Conservation (phyloP, 352 stramenopile species). For the Globisporangium radiosum region DNA sequence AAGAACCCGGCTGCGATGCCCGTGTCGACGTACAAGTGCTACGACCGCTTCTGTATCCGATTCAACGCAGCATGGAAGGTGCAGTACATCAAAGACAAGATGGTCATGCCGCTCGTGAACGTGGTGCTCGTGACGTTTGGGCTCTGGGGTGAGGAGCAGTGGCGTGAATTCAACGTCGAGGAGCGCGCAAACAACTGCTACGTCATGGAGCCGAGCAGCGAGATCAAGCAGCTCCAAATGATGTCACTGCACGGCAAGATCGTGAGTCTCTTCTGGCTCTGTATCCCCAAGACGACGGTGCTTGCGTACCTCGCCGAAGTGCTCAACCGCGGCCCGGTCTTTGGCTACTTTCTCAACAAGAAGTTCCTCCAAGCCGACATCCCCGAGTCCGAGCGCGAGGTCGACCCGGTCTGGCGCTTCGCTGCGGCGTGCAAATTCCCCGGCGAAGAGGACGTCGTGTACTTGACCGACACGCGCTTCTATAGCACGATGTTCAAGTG, state of each 20-base stretch:
- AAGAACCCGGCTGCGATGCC: slow-evolving; percentile 19
- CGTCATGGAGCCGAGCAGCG: slow-evolving; percentile 43
- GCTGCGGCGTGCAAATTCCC: slow-evolving; percentile 20
- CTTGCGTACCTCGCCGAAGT: slow-evolving; percentile 47
- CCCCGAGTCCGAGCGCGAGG: slow-evolving; percentile 44
- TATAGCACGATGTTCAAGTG: slow-evolving; percentile 44
- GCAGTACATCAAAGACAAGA: slow-evolving; percentile 54
- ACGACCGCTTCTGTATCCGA: slow-evolving; percentile 39
- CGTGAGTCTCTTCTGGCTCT: slow-evolving; percentile 54
- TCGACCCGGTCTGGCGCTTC: slow-evolving; percentile 44
- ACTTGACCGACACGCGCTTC: slow-evolving; percentile 45
- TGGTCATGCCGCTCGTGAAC: slow-evolving; percentile 44
- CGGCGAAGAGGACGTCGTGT: slow-evolving; percentile 43
- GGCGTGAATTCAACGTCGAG: slow-evolving; percentile 49
- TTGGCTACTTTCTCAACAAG: slow-evolving; percentile 57
- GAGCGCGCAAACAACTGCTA: slow-evolving; percentile 51
- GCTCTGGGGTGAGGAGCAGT: slow-evolving; percentile 39
- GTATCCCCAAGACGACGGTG: slow-evolving; percentile 37
- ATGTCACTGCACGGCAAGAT: slow-evolving; percentile 65
- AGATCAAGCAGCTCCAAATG: slow-evolving; percentile 66
- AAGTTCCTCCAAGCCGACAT: slow-evolving; percentile 57
- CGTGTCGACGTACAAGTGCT: slow-evolving; percentile 18
- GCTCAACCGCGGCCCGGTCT: slow-evolving; percentile 43
- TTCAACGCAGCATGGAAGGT: slow-evolving; percentile 59
- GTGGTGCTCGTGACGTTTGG: slow-evolving; percentile 38